Conservation (phyloP, 768 basidiomycete species). For the Lenzites betulinus region DNA sequence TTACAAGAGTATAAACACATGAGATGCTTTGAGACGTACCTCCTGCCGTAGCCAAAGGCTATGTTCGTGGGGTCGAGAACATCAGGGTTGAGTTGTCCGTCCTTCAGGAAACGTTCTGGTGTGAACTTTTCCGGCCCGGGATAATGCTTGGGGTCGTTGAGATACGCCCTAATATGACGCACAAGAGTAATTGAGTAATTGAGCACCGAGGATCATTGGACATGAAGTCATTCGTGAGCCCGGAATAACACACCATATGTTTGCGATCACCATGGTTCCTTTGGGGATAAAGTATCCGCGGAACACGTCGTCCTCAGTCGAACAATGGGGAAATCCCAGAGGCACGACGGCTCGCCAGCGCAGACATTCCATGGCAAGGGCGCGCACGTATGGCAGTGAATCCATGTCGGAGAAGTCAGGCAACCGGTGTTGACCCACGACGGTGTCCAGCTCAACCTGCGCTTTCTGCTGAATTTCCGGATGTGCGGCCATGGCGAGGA, state of each 20-base stretch:
- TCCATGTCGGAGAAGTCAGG: slow-evolving; percentile 23
- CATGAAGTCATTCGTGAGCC: too few species aligned
- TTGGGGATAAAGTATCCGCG: slow-evolving; percentile 22
- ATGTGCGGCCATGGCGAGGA: slow-evolving; percentile 17
- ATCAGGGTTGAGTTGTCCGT: neutral
- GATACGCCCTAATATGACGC: slow-evolving; percentile 2
- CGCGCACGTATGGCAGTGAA: slow-evolving; percentile 25
- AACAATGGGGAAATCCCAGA: slow-evolving; percentile 19
- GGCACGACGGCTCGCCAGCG: slow-evolving; percentile 19
- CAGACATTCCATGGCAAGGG: slow-evolving; percentile 27
- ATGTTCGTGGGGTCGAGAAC: neutral
- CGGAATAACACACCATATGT: slow-evolving; percentile 17
- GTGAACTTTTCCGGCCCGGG: slow-evolving; percentile 21
- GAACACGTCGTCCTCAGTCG: slow-evolving; percentile 20
- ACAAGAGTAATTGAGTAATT: too few species aligned
- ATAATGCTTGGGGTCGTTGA: slow-evolving; percentile 12
- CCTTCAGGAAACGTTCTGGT: slow-evolving; percentile 20
- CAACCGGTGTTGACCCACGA: slow-evolving; percentile 21
- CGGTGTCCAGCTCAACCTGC: slow-evolving; percentile 21
- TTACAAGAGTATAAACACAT: neutral
- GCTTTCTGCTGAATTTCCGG: slow-evolving; percentile 21
- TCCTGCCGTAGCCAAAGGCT: slow-evolving; percentile 6
- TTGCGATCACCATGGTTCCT: slow-evolving; percentile 17
- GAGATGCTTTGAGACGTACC: neutral
- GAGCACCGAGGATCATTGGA: neutral